Base-by-base conservation (phyloP, 2,329 filamentous ascomycete species). In the Colletotrichum aenigma region DNA sequence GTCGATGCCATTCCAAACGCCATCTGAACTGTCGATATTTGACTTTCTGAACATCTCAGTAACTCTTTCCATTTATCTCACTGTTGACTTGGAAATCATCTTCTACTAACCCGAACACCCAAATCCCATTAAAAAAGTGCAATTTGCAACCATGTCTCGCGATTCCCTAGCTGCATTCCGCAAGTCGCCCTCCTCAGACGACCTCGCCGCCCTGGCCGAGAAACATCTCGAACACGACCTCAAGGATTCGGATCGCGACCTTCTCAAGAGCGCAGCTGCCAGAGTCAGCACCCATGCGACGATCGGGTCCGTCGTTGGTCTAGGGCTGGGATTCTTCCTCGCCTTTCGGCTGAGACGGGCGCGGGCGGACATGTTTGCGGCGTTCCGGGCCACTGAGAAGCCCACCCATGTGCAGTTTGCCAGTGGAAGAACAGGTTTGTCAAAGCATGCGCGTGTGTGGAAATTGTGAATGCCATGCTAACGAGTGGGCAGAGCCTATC, bases 361-460 rank as follows among this genome's bases (percentile, higher is more conserved):
- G 75, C 88, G 93, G 61, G 83, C 86, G 36, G 85, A 88, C n/a
- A 89, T 93, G 82, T 94, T 93, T 85, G 87, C 88, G 58, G 89
- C 90, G 8, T 91, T 94, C 83, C 87, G 89, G 24, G 88, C 91
- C 0, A 84, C 88, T 67, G 91, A 94, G 80, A 91, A 90, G 81
- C 93, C 93, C 0, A 90, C 89, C 0, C 87, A 91, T 69, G 88
- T 94, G 7, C 84, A 89, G 16, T 94, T 94, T 81, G 88, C 90
- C 0, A 88, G 90, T 77, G 93, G 93, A 0, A 85, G 91, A 21
- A 88, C 88, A 66, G 88, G 91, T 91, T 81, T 28, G 83, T 74
- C n/a, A 7, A 16, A 13, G 58, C 32, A 52, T 48, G 24, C 13
- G 8, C 26, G n/a, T 10, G 1, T 7, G 8, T 34, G 1, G n/a